phyloP scores from a whole-genome alignment of 495 filamentous ascomycete species.

The Penicillium parvum region DNA sequence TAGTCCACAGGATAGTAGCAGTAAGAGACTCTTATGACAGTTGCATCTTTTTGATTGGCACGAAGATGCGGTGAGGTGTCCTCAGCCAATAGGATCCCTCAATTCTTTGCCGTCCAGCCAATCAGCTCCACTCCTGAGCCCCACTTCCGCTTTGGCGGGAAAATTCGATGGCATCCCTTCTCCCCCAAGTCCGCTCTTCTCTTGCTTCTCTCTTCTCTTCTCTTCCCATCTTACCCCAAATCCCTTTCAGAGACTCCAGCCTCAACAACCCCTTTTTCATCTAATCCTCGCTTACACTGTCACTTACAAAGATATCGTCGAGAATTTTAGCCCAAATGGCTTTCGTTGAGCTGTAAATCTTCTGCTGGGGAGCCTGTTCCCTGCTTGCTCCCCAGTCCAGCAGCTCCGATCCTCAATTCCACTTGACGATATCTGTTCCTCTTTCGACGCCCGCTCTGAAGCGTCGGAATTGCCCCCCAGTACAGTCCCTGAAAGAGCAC shows the following conservation, averaged over 20 bases:
- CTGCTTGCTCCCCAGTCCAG: conserved; percentile 69
- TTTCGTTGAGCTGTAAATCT: conserved; percentile 91
- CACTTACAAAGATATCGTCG: conserved; percentile 64
- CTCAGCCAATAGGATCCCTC: conserved; percentile 25
- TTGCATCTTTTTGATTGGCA: no score
- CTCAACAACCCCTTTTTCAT: conserved; percentile 19
- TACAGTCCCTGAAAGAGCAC: conserved; percentile 41
- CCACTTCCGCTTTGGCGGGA: conserved; percentile 24
- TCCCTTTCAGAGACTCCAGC: no score
- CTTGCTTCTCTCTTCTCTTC: conserved; percentile 16
- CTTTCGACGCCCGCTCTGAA: conserved; percentile 48
- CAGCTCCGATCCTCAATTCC: conserved; percentile 67
- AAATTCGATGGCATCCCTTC: conserved; percentile 30
- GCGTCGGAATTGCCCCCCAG: conserved; percentile 47
- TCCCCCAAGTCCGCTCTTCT: conserved; percentile 32
- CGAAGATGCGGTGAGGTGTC: conserved; percentile 38
- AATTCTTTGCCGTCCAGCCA: conserved; percentile 17
- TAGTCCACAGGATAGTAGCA: no score
- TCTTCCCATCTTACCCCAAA: conserved; percentile 22
- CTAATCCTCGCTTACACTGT: conserved; percentile 29
- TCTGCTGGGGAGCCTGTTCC: conserved; percentile 69
- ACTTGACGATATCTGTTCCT: conserved; percentile 73
- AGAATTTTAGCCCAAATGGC: conserved; percentile 75
- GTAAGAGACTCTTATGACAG: no score
- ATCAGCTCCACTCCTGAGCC: conserved; percentile 21